A percentile compares a stretch with the other conserved stretches of the same genome.
phyloP scores from a whole-genome alignment of 192 early-diverging fungal genomes.

The Backusella circina region DNA sequence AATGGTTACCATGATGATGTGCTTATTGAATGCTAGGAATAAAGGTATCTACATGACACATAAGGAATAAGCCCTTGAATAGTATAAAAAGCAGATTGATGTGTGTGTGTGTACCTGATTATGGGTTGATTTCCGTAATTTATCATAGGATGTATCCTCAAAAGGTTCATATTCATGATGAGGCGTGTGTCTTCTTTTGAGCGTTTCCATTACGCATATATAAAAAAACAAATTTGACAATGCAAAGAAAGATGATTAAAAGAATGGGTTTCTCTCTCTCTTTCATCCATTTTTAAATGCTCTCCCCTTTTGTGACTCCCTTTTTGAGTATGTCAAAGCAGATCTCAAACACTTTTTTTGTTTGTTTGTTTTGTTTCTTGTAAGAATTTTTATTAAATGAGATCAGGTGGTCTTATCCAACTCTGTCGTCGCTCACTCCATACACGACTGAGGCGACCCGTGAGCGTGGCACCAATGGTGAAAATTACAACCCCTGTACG shows the following conservation, averaged over 20 bases:
- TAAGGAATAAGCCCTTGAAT: too few relatives aligned
- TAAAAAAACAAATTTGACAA: background rate
- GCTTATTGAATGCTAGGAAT: constrained; percentile 29
- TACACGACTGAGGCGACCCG: constrained; percentile 11
- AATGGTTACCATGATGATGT: constrained; percentile 41
- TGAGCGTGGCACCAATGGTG: constrained; percentile 70
- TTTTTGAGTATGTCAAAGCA: background rate
- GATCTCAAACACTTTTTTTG: background rate
- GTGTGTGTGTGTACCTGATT: background rate
- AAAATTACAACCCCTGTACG: constrained; percentile 68
- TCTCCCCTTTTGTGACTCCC: background rate
- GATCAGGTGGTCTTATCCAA: background rate
- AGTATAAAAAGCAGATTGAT: too few relatives aligned
- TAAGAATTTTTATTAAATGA: background rate
- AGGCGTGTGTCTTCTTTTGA: background rate
- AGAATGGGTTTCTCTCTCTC: too few relatives aligned
- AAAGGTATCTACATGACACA: background rate
- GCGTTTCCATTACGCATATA: background rate
- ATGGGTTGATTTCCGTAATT: background rate
- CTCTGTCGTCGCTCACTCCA: background rate
- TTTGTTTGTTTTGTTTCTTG: background rate
- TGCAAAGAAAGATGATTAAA: background rate
- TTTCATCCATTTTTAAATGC: background rate
- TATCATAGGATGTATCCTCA: background rate
- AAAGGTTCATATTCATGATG: background rate